These are phyloP conservation scores for Podila verticillata DNA, from an alignment of 192 early-diverging fungal genomes.

Conservation along the genomic window DNA sequence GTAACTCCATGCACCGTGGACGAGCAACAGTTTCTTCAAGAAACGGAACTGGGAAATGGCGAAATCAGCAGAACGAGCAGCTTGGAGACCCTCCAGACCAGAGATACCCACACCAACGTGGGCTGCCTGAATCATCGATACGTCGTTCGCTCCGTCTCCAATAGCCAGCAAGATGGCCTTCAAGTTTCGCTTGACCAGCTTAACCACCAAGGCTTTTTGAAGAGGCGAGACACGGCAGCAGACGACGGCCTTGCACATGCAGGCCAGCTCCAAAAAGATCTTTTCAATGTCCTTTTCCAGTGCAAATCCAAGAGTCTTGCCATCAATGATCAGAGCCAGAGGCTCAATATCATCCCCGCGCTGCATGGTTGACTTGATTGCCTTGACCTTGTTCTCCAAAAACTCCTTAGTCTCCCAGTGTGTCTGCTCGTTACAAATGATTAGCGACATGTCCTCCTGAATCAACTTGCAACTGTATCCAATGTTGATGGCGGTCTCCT, in stretches of 20 bases:
- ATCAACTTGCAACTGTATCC: constrained; percentile 97
- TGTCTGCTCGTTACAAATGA: constrained; percentile 91
- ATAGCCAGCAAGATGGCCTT: constrained; percentile 94
- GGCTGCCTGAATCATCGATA: constrained; percentile 99
- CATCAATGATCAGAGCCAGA: constrained; percentile 97
- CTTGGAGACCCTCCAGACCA: constrained; percentile 96
- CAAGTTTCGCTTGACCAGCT: constrained; percentile 92
- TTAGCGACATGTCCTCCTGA: constrained; percentile 94
- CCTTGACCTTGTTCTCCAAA: constrained; percentile 86
- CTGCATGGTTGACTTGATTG: constrained; percentile 67
- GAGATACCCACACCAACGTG: constrained; percentile 98
- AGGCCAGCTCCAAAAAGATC: constrained; percentile 89
- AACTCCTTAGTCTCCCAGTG: constrained; percentile 95
- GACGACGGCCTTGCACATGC: constrained; percentile 93
- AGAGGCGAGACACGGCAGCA: constrained; percentile 99
- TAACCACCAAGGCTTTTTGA: constrained; percentile 98
- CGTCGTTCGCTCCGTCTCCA: constrained; percentile 99
- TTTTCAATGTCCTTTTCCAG: constrained; percentile 86
- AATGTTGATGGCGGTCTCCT: constrained; percentile 99
- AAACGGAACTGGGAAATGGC: constrained; percentile 97
- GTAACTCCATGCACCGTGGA: constrained; percentile 98
- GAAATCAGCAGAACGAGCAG: constrained; percentile 97
- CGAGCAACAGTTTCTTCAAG: constrained; percentile 93
- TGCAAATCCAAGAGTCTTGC: constrained; percentile 91
- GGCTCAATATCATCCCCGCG: constrained; percentile 62